Evolutionary conservation across 2,329 filamentous ascomycete genomes (phyloP).

Genomic region (Cladosporium velox): DNA sequence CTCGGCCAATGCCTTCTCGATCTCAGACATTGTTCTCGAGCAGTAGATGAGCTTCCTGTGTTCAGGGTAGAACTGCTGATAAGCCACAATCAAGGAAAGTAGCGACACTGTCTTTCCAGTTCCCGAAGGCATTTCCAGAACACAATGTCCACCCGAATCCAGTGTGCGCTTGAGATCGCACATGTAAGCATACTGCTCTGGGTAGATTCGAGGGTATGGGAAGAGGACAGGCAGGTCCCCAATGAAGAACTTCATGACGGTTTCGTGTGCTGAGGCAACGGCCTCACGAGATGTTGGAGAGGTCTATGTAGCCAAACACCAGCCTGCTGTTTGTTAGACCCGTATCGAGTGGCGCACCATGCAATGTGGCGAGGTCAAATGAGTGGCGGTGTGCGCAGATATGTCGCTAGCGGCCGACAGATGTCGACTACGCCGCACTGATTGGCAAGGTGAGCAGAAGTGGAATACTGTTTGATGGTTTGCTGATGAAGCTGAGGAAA

Average conservation of each 20-base stretch:
- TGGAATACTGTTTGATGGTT: background rate
- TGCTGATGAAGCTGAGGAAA: background rate
- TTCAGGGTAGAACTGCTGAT: conserved; percentile 90
- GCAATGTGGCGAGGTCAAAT: background rate
- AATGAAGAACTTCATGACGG: conserved; percentile 76
- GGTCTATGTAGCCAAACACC: conserved; percentile 3
- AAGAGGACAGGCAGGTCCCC: conserved; percentile 73
- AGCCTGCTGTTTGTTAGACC: background rate
- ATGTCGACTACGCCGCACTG: background rate
- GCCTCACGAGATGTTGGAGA: background rate
- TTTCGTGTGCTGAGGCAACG: background rate
- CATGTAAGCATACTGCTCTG: conserved; percentile 79
- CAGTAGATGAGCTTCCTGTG: conserved; percentile 97
- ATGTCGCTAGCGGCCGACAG: background rate
- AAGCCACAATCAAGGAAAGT: conserved; percentile 91
- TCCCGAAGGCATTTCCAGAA: conserved; percentile 97
- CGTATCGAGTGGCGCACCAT: background rate
- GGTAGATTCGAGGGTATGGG: conserved; percentile 74
- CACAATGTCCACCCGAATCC: conserved; percentile 91
- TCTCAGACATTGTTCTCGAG: conserved; percentile 99
- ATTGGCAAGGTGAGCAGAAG: background rate
- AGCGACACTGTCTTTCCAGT: conserved; percentile 97
- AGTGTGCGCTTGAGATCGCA: conserved; percentile 85
- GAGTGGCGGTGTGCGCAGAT: background rate
- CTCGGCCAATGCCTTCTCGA: conserved; percentile 94